phyloP scores from a whole-genome alignment of 768 basidiomycete genomes.

The Pisolithus sp. region DNA sequence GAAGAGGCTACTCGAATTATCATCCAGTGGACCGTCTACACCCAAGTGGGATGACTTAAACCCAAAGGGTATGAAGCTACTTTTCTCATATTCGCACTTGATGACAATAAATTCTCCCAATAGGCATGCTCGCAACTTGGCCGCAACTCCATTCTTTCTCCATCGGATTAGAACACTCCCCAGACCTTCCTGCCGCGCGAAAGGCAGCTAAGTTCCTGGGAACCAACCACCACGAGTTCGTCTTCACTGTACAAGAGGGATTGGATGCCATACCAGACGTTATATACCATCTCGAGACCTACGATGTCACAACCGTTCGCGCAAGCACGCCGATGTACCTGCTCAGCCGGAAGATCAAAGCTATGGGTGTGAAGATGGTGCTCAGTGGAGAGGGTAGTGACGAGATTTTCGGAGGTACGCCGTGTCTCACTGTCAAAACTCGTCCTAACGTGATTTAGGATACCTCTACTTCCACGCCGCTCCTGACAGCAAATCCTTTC shows the following conservation, averaged over 20 bases:
- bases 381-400: constrained; percentile 96
- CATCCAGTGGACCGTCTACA: constrained; percentile 48
- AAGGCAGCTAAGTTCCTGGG: constrained; percentile 92
- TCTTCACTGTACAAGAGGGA: constrained; percentile 97
- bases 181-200: constrained; percentile 88
- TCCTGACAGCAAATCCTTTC: constrained; percentile 80
- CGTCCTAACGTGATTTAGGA: constrained; percentile 39
- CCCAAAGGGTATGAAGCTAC: constrained; percentile 46
- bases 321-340: constrained; percentile 99
- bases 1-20: constrained; percentile 45
- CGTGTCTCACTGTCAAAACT: constrained; percentile 2
- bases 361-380: constrained; percentile 99
- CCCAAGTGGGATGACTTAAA: constrained; percentile 37
- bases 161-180: constrained; percentile 90
- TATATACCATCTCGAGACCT: constrained; percentile 97
- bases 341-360: constrained; percentile 96
- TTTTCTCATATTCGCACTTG: not conserved
- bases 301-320: constrained; percentile 96
- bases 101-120: constrained; percentile 3
- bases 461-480: constrained; percentile 99
- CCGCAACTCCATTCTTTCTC: constrained; percentile 97
- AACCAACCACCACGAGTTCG: constrained; percentile 95
- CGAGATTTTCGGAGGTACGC: constrained; percentile 88
- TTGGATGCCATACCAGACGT: constrained; percentile 96
- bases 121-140: constrained; percentile 80